Evolutionary conservation across 306 rosid species (phyloP).

Genomic region (Cicer chorassanicum): DNA sequence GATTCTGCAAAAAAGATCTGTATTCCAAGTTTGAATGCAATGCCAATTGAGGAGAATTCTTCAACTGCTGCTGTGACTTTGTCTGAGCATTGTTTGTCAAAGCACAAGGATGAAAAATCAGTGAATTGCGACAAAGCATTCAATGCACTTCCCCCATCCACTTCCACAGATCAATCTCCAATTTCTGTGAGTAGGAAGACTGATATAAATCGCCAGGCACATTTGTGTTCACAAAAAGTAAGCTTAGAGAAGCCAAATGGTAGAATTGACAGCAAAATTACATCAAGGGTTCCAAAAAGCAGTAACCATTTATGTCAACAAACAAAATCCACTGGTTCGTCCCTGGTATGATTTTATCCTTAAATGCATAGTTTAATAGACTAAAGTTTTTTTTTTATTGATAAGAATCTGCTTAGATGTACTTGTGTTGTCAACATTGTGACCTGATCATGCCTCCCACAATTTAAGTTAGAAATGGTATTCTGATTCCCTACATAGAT

Average conservation of each 20-base stretch:
- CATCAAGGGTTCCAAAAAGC: constrained; percentile 48
- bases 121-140: constrained; percentile 50
- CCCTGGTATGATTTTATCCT: constrained; percentile 60
- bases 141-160: constrained; percentile 50
- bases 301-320: constrained; percentile 47
- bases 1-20: constrained; percentile 60
- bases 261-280: constrained; percentile 45
- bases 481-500: constrained; percentile 12
- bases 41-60: constrained; percentile 55
- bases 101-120: constrained; percentile 50
- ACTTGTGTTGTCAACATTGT: constrained; percentile 20
- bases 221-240: constrained; percentile 48
- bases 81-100: constrained; percentile 55
- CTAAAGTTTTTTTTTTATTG: constrained; percentile 20
- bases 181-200: constrained; percentile 44
- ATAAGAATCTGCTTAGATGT: constrained; percentile 25
- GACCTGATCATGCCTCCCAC: constrained; percentile 15
- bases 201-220: constrained; percentile 50
- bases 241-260: constrained; percentile 53
- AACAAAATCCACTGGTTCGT: constrained; percentile 46
- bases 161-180: constrained; percentile 42
- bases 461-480: constrained; percentile 30
- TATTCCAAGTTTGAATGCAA: constrained; percentile 53
- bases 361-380: constrained; percentile 27
- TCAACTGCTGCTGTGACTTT: constrained; percentile 55